Evolutionary conservation across 495 filamentous ascomycete species (phyloP).

Genomic region (Tuber microsphaerosporum): DNA sequence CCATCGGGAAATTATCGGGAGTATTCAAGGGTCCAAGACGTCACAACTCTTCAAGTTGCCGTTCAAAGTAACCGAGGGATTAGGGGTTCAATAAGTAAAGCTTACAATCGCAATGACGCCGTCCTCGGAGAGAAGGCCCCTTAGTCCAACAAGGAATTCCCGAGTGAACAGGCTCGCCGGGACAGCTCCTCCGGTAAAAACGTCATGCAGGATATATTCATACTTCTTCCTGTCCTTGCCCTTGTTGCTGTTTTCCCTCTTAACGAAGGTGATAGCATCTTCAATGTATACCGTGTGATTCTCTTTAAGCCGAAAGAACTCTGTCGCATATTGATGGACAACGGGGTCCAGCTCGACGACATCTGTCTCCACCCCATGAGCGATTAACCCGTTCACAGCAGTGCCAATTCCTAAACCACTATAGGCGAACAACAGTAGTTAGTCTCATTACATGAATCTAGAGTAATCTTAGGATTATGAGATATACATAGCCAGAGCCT

Average conservation of each 20-base stretch:
- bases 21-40: slow-evolving; percentile 6
- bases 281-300: slow-evolving; percentile 76
- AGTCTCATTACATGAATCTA: not conserved
- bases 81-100: slow-evolving; percentile 14
- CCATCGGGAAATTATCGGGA: not conserved
- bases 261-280: slow-evolving; percentile 71
- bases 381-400: slow-evolving; percentile 73
- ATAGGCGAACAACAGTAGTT: slow-evolving; percentile 12
- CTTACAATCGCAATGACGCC: slow-evolving; percentile 87
- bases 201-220: slow-evolving; percentile 93
- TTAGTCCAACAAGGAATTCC: slow-evolving; percentile 66
- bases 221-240: slow-evolving; percentile 49
- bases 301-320: slow-evolving; percentile 71
- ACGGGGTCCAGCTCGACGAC: slow-evolving; percentile 90
- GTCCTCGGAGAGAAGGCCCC: slow-evolving; percentile 61
- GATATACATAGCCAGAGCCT: slow-evolving; percentile 74
- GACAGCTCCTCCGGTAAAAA: slow-evolving; percentile 96
- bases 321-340: slow-evolving; percentile 68
- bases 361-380: slow-evolving; percentile 83
- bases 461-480: not conserved
- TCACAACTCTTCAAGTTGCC: not conserved
- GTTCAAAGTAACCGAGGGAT: slow-evolving; percentile 1
- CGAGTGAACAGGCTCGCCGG: slow-evolving; percentile 78
- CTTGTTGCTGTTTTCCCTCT: slow-evolving; percentile 30
- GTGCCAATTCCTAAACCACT: slow-evolving; percentile 92